phyloP scores from a whole-genome alignment of 2,329 filamentous ascomycete species.

The Rhynchosporium agropyri region DNA sequence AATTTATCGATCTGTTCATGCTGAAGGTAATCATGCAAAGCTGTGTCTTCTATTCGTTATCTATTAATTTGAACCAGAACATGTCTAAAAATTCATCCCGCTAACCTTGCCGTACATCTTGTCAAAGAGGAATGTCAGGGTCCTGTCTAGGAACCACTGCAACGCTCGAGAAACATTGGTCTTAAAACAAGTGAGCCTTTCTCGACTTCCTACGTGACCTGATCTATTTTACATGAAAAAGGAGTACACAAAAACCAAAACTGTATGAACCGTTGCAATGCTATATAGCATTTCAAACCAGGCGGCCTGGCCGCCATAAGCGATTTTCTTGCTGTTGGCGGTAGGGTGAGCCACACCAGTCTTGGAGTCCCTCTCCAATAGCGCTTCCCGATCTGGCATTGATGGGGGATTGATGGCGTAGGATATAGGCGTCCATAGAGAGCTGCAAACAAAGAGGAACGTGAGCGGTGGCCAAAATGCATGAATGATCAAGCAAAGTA shows the following conservation, averaged over 20 bases:
- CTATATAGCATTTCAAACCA: conserved; percentile 61
- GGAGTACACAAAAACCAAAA: conserved; percentile 48
- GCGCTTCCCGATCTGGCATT: conserved; percentile 59
- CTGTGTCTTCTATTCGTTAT: no score
- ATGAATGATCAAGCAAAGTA: conserved; percentile 57
- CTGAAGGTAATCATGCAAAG: no score
- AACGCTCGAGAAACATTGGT: no score
- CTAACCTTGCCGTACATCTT: no score
- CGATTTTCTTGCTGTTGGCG: conserved; percentile 27
- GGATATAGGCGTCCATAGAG: conserved; percentile 53
- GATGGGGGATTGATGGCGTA: conserved; percentile 63
- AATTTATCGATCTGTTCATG: no score
- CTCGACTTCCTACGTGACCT: no score
- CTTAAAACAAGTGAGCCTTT: no score
- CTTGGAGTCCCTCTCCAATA: conserved; percentile 57
- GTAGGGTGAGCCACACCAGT: conserved; percentile 59
- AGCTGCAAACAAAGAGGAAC: conserved; percentile 46
- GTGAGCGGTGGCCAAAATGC: conserved; percentile 62
- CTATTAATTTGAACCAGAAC: no score
- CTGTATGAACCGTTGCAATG: conserved; percentile 53
- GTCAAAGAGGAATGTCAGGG: no score
- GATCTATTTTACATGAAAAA: conserved; percentile 12
- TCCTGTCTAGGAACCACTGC: no score
- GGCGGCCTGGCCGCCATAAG: conserved; percentile 48
- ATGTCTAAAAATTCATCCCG: no score